Evolutionary conservation across 2,329 filamentous ascomycete genomes (phyloP).

Genomic region (Lomentospora prolificans): DNA sequence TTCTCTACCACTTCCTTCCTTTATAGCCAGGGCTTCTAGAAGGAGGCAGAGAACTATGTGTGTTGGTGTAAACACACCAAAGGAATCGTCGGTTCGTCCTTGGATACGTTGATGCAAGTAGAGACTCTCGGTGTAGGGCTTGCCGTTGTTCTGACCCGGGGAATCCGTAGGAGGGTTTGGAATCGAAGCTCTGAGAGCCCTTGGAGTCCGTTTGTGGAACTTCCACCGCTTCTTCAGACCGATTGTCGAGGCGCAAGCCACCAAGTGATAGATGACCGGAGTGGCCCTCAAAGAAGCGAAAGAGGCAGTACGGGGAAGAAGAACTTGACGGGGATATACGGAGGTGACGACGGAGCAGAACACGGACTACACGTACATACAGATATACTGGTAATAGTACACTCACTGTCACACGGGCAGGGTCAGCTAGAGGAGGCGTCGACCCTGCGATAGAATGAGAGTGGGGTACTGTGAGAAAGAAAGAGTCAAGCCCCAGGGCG

Average conservation of each 20-base stretch:
- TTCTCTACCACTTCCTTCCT: neutral
- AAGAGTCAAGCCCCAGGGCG: neutral
- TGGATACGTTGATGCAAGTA: neutral
- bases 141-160: neutral
- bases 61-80: neutral
- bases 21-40: neutral
- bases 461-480: neutral
- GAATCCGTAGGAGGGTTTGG: neutral
- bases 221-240: neutral
- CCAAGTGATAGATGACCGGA: neutral
- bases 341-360: neutral
- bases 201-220: constrained; percentile 3
- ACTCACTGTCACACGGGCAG: neutral
- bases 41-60: neutral
- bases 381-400: neutral
- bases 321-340: neutral
- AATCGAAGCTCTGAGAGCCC: constrained; percentile 4
- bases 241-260: neutral
- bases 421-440: neutral
- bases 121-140: neutral
- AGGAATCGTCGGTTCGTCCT: neutral
- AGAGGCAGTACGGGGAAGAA: neutral
- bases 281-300: neutral
- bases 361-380: neutral
- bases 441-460: neutral